These are phyloP conservation scores for Suhomyces sp. DNA, from an alignment of 805 yeast genomes.

Conservation along the genomic window DNA sequence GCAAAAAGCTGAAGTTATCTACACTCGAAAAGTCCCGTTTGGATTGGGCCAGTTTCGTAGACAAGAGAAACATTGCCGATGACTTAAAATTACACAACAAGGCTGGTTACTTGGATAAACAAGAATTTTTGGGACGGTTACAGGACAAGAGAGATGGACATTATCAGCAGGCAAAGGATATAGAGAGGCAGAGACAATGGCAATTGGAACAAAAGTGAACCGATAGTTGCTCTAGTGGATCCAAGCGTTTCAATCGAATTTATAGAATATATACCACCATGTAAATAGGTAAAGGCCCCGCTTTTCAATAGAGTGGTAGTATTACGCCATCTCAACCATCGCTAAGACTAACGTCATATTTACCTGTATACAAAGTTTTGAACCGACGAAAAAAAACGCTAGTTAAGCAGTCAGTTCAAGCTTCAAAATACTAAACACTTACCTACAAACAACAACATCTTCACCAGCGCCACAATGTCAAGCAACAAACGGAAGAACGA, in stretches of 20 bases:
- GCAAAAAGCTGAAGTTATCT: conserved; percentile 71
- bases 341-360: too few relatives aligned
- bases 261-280: too few relatives aligned
- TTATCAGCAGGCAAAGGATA: conserved; percentile 43
- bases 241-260: too few relatives aligned
- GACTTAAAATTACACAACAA: conserved; percentile 80
- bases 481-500: conserved; percentile 61
- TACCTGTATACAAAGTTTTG: too few relatives aligned
- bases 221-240: too few relatives aligned
- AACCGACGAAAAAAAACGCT: too few relatives aligned
- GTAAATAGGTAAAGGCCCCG: too few relatives aligned
- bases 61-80: conserved; percentile 76
- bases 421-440: too few relatives aligned
- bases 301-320: too few relatives aligned
- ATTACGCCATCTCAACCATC: too few relatives aligned
- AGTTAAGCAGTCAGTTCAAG: too few relatives aligned
- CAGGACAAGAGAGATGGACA: conserved; percentile 57
- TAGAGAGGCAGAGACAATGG: conserved; percentile 22
- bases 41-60: conserved; percentile 95
- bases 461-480: conserved; percentile 9
- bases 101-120: conserved; percentile 88
- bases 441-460: too few relatives aligned
- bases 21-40: conserved; percentile 90
- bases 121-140: conserved; percentile 80
- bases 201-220: conserved; percentile 12